A percentile compares a stretch with the other conserved stretches of the same genome.
These are phyloP conservation scores for Nitzschia sp. DNA, from an alignment of 108 stramenopile genomes.

Conservation along the genomic window DNA sequence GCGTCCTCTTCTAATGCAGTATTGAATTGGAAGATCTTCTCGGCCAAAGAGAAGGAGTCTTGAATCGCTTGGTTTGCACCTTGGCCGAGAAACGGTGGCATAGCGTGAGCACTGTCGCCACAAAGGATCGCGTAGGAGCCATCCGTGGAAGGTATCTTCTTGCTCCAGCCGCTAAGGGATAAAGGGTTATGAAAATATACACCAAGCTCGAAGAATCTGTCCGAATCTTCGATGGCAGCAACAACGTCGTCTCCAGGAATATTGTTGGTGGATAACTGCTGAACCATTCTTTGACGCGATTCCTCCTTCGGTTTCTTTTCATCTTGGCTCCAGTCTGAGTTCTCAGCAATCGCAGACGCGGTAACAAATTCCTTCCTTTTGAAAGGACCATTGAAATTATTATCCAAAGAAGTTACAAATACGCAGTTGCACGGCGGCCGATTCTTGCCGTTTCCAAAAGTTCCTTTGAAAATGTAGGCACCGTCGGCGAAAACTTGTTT, in stretches of 20 bases:
- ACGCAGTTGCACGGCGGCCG: constrained; percentile 48
- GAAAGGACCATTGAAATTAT: constrained; percentile 77
- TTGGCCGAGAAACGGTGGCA: constrained; percentile 96
- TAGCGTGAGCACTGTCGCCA: constrained; percentile 95
- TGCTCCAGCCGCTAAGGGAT: constrained; percentile 60
- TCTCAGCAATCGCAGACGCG: constrained; percentile 46
- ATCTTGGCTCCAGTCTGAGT: constrained; percentile 73
- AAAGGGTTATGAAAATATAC: constrained; percentile 89
- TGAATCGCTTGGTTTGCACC: constrained; percentile 97
- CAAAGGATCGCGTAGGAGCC: constrained; percentile 45
- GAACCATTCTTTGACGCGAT: constrained; percentile 31
- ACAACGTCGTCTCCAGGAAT: constrained; percentile 45
- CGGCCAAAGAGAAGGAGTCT: constrained; percentile 74
- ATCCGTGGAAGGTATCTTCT: constrained; percentile 33
- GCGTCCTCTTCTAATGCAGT: constrained; percentile 7
- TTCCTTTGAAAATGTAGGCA: constrained; percentile 62
- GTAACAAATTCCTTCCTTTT: constrained; percentile 28
- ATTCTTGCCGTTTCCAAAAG: constrained; percentile 65
- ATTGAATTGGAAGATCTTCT: constrained; percentile 38
- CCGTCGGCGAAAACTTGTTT: constrained; percentile 78
- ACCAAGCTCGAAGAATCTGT: constrained; percentile 75
- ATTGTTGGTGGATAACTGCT: constrained; percentile 26
- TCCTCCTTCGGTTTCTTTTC: constrained; percentile 32
- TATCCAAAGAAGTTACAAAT: constrained; percentile 64
- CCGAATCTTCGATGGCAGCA: constrained; percentile 44